phyloP scores from a whole-genome alignment of 2,329 filamentous ascomycete genomes.

The Aspergillus sp. region DNA sequence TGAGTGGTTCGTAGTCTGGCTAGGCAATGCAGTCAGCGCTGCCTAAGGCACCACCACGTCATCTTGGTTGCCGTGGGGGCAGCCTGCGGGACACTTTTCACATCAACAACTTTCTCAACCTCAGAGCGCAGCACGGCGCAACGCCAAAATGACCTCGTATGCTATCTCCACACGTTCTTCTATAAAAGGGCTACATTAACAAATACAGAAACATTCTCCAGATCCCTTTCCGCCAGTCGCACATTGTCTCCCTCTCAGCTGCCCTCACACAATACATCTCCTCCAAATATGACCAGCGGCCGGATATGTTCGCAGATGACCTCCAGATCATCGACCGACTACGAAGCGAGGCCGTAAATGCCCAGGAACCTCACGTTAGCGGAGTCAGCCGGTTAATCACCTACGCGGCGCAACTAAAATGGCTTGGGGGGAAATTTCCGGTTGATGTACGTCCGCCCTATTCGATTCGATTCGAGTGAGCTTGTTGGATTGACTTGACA shows the following conservation, averaged over 20 bases:
- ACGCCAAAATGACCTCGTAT: constrained; percentile 37
- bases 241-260: constrained; percentile 72
- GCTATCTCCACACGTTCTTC: constrained; percentile 10
- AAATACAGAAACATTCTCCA: constrained; percentile 56
- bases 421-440: constrained; percentile 93
- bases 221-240: constrained; percentile 84
- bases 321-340: constrained; percentile 81
- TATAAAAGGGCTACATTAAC: background rate
- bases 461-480: background rate
- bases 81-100: constrained; percentile 18
- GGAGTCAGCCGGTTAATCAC: constrained; percentile 84
- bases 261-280: constrained; percentile 95
- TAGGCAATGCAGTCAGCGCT: background rate
- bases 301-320: constrained; percentile 92
- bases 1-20: background rate
- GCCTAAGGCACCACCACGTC: constrained; percentile 33
- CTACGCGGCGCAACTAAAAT: constrained; percentile 90
- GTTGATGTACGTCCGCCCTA: constrained; percentile 65
- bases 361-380: constrained; percentile 82
- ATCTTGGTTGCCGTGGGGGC: constrained; percentile 33
- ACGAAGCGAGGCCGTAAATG: constrained; percentile 81
- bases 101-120: constrained; percentile 27
- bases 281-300: constrained; percentile 97
- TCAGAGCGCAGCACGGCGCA: constrained; percentile 2
- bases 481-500: background rate